Base-by-base conservation (phyloP, 306 rosid species). In the Hippophae rhamnoides region DNA sequence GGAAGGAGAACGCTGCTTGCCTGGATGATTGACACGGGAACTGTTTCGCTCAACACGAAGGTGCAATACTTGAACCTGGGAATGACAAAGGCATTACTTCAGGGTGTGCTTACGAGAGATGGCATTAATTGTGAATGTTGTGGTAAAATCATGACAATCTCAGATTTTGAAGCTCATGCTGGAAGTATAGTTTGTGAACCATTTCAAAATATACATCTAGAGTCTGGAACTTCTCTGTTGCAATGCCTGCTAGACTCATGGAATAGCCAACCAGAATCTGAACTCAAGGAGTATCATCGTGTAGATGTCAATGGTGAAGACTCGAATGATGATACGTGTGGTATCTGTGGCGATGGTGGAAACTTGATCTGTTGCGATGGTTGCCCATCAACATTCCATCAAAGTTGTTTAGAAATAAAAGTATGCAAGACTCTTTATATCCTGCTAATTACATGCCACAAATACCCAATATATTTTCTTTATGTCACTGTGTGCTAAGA, bases 291-390 rank as follows among this genome's bases (percentile, higher is more conserved):
- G 47, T 85, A 80, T 69, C 85, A 76, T 74, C 68, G 67, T 5
- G 69, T 88, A 69, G 96, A 86, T 74, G 83, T 85, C 76, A 80
- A 77, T 11, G 77, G 89, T 55, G 86, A 83, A 73, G 99, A 92
- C 71, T 96, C 99, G 49, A 92, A 88, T 67, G 96, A 92, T 71
- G 99, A 92, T 72, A 78, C 99, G 13, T 92, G 99, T 58, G 95
- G 95, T 49, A 79, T 92, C 54, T 92, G 99, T 54, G 99, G 99
- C 65, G 99, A 92, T 72, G 99, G 99, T 43, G 99, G 99, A 62
- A 81, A 88, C 71, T 78, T 92, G 81, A 82, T 85, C 69, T 92
- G 99, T 64, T 92, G 99, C 66, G 99, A 92, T 72, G 69, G 90
- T 66, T 92, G 99, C 73, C 99, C 99, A 47, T 92, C 99, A 51